Percentiles rank a stretch among this genome's conserved stretches.
phyloP scores from a whole-genome alignment of 2,329 filamentous ascomycete genomes.

The Blastomyces percursus region DNA sequence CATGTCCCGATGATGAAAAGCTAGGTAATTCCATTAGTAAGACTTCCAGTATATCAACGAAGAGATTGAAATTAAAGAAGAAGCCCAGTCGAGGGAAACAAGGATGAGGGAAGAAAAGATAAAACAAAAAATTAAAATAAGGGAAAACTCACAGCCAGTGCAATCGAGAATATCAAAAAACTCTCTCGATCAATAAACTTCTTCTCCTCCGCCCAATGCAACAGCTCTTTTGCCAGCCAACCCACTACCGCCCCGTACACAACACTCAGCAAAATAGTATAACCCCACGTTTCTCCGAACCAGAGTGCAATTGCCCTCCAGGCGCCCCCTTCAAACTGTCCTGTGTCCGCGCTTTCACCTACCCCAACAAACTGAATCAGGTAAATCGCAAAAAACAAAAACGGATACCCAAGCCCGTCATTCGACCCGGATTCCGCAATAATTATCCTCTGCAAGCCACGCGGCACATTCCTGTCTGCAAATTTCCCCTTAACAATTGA shows the following conservation, averaged over 20 bases:
- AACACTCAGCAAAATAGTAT: constrained; percentile 68
- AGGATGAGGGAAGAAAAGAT: no score
- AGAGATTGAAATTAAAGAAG: background rate
- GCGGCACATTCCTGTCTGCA: constrained; percentile 80
- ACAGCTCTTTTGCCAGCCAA: constrained; percentile 67
- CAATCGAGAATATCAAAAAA: constrained; percentile 77
- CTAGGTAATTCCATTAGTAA: constrained; percentile 21
- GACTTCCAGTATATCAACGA: background rate
- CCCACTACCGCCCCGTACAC: constrained; percentile 67
- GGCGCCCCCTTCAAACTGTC: constrained; percentile 47
- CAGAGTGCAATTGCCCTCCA: constrained; percentile 62
- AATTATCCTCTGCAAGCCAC: constrained; percentile 67
- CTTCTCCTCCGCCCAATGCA: constrained; percentile 73
- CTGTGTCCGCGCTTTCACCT: constrained; percentile 25
- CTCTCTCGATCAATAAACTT: constrained; percentile 78
- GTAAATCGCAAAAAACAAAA: constrained; percentile 74
- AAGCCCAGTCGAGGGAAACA: background rate
- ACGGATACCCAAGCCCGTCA: constrained; percentile 80
- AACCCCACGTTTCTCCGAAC: constrained; percentile 78
- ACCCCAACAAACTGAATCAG: constrained; percentile 63
- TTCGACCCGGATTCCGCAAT: constrained; percentile 78
- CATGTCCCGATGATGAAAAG: constrained; percentile 81
- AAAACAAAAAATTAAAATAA: background rate
- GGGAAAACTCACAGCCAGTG: constrained; percentile 52
- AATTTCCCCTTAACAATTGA: constrained; percentile 91